Conservation (phyloP, 2,329 filamentous ascomycete species). For the Colletotrichum sp. region DNA sequence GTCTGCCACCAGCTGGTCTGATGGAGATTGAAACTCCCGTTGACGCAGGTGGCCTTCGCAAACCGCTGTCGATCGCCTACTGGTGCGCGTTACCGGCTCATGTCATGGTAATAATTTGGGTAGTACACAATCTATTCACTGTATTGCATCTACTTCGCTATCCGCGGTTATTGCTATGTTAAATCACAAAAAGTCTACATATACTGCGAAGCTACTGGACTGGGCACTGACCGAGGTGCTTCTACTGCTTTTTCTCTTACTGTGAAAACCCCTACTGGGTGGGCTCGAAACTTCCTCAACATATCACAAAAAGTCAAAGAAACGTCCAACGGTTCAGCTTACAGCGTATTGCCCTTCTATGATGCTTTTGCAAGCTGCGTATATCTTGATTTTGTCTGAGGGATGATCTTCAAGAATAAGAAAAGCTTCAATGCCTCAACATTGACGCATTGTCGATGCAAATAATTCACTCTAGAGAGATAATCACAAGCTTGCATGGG, state of each 20-base stretch:
- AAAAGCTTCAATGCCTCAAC: neutral
- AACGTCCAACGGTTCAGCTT: neutral
- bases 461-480: neutral
- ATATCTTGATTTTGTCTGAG: neutral
- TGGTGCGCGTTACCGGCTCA: neutral
- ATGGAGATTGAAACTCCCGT: fast-evolving
- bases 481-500: too few species aligned
- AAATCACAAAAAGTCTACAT: too few species aligned
- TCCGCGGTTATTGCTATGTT: neutral
- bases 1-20: neutral
- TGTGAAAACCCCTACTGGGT: too few species aligned
- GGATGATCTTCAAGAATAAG: neutral
- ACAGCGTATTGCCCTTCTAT: neutral
- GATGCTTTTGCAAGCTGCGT: neutral
- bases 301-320: too few species aligned
- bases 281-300: too few species aligned
- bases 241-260: too few species aligned
- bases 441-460: neutral
- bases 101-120: neutral
- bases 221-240: too few species aligned
- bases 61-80: neutral
- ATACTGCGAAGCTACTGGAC: too few species aligned
- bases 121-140: neutral
- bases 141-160: neutral
- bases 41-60: neutral